Evolutionary conservation across 2,329 filamentous ascomycete genomes (phyloP).

Genomic region (Diplodia mutila): DNA sequence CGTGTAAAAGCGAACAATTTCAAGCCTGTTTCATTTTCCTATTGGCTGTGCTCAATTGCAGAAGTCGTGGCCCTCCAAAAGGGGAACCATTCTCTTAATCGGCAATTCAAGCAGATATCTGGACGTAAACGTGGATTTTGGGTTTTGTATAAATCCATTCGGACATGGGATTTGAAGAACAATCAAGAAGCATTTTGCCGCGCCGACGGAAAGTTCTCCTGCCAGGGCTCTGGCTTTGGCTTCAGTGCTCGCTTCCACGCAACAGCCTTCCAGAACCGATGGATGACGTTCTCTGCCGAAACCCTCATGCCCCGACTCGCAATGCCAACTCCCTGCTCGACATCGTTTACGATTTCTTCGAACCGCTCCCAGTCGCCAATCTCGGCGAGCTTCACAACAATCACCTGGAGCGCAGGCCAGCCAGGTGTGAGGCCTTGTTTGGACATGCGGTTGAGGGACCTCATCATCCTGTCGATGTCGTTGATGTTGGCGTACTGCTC

Average conservation of each 20-base stretch:
- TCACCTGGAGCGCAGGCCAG: slow-evolving; percentile 46
- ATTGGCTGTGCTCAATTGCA: neutral
- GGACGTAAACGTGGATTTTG: no score
- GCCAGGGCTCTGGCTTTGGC: neutral
- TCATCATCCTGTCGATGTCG: slow-evolving; percentile 52
- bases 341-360: slow-evolving; percentile 7
- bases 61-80: neutral
- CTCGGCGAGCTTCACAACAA: slow-evolving; percentile 45
- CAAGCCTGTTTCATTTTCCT: neutral
- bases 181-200: no score
- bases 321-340: slow-evolving; percentile 5
- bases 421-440: slow-evolving; percentile 46
- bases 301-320: neutral
- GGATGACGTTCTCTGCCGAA: slow-evolving; percentile 5
- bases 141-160: no score
- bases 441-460: slow-evolving; percentile 45
- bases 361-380: slow-evolving; percentile 36
- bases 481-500: slow-evolving; percentile 65
- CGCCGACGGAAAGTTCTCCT: neutral
- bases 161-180: neutral
- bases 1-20: neutral
- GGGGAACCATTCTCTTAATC: no score
- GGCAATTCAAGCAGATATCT: no score
- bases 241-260: neutral
- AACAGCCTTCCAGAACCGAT: slow-evolving; percentile 9